Conservation (phyloP, 2,329 filamentous ascomycete genomes). For the Diplocarpon mali region DNA sequence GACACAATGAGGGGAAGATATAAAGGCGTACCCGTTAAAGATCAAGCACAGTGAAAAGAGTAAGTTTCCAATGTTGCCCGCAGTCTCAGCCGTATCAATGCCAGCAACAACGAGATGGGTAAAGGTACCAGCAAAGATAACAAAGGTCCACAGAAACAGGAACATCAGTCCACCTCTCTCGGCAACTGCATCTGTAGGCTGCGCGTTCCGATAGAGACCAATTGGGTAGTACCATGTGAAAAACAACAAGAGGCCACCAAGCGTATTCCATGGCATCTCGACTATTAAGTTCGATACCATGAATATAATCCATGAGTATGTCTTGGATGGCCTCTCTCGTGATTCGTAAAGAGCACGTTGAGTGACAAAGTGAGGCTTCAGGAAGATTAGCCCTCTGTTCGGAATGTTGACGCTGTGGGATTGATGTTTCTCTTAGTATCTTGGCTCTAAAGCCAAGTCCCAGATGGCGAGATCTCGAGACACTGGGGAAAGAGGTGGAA, state of each 20-base stretch:
- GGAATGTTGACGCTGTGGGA: no score
- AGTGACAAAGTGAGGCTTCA: constrained; percentile 56
- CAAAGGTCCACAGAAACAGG: constrained; percentile 63
- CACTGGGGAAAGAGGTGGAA: no score
- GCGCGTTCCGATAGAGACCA: constrained; percentile 56
- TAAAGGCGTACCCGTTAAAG: constrained; percentile 52
- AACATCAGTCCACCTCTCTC: constrained; percentile 73
- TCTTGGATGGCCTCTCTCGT: constrained; percentile 65
- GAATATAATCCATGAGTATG: constrained; percentile 63
- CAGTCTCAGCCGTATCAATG: constrained; percentile 64
- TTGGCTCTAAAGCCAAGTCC: no score
- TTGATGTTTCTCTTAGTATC: no score
- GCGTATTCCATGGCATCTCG: constrained; percentile 70
- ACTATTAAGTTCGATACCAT: constrained; percentile 66
- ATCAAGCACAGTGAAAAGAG: constrained; percentile 63
- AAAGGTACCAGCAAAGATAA: constrained; percentile 74
- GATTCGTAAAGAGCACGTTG: constrained; percentile 47
- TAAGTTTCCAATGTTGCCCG: constrained; percentile 65
- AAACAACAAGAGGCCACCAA: constrained; percentile 66
- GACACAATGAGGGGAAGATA: neutral
- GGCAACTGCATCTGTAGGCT: constrained; percentile 44
- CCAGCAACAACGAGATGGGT: constrained; percentile 68
- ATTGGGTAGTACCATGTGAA: constrained; percentile 81
- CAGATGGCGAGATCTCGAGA: no score
- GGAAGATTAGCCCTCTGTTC: no score